A percentile compares a stretch with the other conserved stretches of the same genome.
Evolutionary conservation across 2,329 filamentous ascomycete genomes (phyloP).

Genomic region (Lithohypha guttulata): DNA sequence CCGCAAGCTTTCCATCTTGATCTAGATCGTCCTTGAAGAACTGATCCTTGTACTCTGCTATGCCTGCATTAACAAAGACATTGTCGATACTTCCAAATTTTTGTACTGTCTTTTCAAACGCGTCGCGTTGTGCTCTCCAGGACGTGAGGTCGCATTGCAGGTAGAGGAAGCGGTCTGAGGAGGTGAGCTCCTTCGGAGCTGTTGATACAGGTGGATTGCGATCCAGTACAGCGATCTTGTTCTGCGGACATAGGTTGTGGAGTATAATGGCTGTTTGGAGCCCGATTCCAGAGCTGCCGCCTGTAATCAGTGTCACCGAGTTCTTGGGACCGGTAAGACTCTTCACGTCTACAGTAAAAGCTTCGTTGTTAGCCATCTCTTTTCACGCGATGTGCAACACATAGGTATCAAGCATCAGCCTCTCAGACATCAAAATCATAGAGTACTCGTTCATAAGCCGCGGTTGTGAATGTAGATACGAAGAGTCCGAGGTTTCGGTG

Average conservation of each 20-base stretch:
- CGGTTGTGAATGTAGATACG: too few relatives aligned
- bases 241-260: constrained; percentile 27
- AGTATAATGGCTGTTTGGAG: constrained; percentile 32
- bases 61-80: constrained; percentile 42
- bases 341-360: constrained; percentile 25
- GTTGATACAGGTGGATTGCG: constrained; percentile 23
- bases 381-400: too few relatives aligned
- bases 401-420: too few relatives aligned
- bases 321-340: constrained; percentile 16
- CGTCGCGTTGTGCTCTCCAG: constrained; percentile 36
- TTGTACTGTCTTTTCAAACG: constrained; percentile 32
- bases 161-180: constrained; percentile 25
- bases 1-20: constrained; percentile 31
- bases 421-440: too few relatives aligned
- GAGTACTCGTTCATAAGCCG: too few relatives aligned
- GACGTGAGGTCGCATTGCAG: constrained; percentile 36
- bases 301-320: constrained; percentile 29
- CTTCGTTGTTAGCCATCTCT: constrained; percentile 15
- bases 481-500: too few relatives aligned
- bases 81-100: constrained; percentile 36
- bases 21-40: constrained; percentile 40
- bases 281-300: constrained; percentile 32
- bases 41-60: constrained; percentile 39
- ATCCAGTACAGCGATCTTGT: constrained; percentile 35
- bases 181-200: constrained; percentile 25